Evolutionary conservation across 306 rosid genomes (phyloP), one percentile per base, ranked within the genome.

Genomic region (Vachellia collinsii): DNA sequence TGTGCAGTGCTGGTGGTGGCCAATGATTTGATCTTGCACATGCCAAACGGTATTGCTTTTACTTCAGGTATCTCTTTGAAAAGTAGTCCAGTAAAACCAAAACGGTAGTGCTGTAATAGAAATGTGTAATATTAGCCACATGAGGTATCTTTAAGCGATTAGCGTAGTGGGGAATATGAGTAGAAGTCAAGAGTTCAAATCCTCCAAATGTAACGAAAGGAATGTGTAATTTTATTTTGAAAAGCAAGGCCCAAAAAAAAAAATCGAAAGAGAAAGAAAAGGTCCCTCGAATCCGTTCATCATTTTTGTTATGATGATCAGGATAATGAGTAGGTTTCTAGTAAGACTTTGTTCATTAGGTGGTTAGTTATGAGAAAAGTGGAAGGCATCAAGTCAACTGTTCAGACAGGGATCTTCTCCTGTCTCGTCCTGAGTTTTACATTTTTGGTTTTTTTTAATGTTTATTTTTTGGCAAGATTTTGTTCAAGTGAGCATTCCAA

Each of bases 1-100:
- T 91, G 88, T 92, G 97, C 78, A 80, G 85, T 16, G 89, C 93
- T 71, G 92, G 90, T 6, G 75, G 89, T n/a, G 75, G 91, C 79
- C 84, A 80, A 74, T 88, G 85, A 87, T 59, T 80, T 2, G 41
- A 43, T 82, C 44, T 43, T 68, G 36, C 43, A 62, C 69, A 67
- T 46, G 29, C 54, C 38, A 44, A 56, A 23, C 56, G 20, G 22
- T 48, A 71, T 20, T 74, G 66, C 58, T 74, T 58, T 29, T 74
- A 43, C 63, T 71, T 58, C 25, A 36, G 14, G 70, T 38, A 46
- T 22, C 75, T 50, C 37, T 41, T 41, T 43, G 48, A n/a, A n/a
- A n/a, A n/a, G n/a, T n/a, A n/a, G n/a, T n/a, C n/a, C n/a, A n/a
- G n/a, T n/a, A n/a, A n/a, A n/a, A n/a, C n/a, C n/a, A n/a, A n/a